Base-by-base conservation (phyloP, 352 stramenopile species). In the Phytopythium delawarense region DNA sequence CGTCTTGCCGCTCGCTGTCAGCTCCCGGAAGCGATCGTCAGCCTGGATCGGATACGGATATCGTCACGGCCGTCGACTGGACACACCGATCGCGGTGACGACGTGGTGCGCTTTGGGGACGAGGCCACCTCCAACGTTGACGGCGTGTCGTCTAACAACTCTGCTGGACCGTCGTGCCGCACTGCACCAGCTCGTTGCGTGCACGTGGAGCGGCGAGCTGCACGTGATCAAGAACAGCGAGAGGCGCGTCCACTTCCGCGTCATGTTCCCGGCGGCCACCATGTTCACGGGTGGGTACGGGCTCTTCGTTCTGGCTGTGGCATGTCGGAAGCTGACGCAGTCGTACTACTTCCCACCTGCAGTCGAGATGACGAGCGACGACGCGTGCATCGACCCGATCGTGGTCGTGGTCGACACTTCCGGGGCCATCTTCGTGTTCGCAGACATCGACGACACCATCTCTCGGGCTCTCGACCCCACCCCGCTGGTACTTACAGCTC, bases 171-270 rank as follows among this genome's bases (percentile, higher is more conserved):
- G 21, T 23, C 21, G 35, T 18, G 63, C 49, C 49, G 50, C 20
- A n/a, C 65, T 30, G 16, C 15, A 54, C 21, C 25, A 93, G 81
- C 70, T 93, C 53, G 67, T 91, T 11, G 75, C 69, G 4, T 91
- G 80, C 48, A 91, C 78, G 35, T 93, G 84, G 84, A 91, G 78
- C 65, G 84, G 84, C 3, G 62, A 76, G 57, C 59, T 91, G 28
- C 88, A 79, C 60, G 72, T 72, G 25, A 74, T 89, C 21, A 59
- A 76, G 30, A 72, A 81, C 54, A 65, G 78, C 21, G 50, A 69
- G 34, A 60, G 65, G 34, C 62, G 87, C 15, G 72, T 87, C 18
- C 74, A 70, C 23, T 93, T 93, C 44, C 80, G 81, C 28, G 89
- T 85, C 63, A 55, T 89, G 11, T 66, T 89, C 32, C 81, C 84